A percentile compares a stretch with the other conserved stretches of the same genome.
Evolutionary conservation across 1,284 basidiomycete species (phyloP).

Genomic region (Rhodotorula sp.): DNA sequence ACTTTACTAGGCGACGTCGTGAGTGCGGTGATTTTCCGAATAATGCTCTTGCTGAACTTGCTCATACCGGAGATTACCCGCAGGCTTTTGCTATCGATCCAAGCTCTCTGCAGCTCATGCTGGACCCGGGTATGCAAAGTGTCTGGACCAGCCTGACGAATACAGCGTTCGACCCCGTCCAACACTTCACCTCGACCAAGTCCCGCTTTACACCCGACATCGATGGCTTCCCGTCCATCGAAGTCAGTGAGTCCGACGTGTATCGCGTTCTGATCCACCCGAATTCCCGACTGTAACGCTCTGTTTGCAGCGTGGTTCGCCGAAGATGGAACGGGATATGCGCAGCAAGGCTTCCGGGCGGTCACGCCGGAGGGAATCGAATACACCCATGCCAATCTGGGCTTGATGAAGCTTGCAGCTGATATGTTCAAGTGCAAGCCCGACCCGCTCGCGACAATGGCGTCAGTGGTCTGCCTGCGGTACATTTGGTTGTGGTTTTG

Average conservation of each 20-base stretch:
- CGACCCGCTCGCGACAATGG: background rate
- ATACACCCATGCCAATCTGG: slow-evolving; percentile 16
- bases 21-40: background rate
- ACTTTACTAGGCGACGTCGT: background rate
- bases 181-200: background rate
- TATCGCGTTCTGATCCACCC: background rate
- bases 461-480: background rate
- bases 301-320: background rate
- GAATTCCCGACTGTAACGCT: background rate
- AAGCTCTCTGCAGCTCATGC: background rate
- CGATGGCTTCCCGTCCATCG: background rate
- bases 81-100: slow-evolving; percentile 6
- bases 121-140: no score
- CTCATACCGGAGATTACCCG: no score
- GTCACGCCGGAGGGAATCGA: background rate
- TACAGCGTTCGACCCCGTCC: slow-evolving; percentile 7
- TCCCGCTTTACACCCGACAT: background rate
- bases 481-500: background rate
- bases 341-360: slow-evolving; percentile 7
- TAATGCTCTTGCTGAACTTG: no score
- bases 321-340: slow-evolving; percentile 6
- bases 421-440: background rate
- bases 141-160: background rate
- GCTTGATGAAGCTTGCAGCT: background rate
- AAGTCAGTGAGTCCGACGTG: background rate